phyloP scores from a whole-genome alignment of 495 filamentous ascomycete species.

The Rusavskia elegans region DNA sequence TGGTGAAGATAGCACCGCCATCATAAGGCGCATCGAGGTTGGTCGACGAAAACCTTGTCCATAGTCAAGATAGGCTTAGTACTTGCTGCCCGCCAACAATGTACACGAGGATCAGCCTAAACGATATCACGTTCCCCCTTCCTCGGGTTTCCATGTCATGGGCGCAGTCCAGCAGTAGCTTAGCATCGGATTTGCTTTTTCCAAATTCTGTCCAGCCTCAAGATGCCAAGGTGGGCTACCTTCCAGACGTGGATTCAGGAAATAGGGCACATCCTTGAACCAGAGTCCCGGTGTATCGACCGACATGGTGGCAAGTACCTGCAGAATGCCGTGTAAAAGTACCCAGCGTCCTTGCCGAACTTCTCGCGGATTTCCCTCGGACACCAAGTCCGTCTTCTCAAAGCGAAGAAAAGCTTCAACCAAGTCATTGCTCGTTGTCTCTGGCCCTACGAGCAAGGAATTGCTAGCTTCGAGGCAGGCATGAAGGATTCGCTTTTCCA shows the following conservation, averaged over 20 bases:
- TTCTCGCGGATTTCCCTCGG: constrained; percentile 28
- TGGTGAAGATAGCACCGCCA: too few species aligned
- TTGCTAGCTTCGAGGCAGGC: constrained; percentile 49
- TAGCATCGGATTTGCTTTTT: constrained; percentile 34
- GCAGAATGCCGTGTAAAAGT: constrained; percentile 49
- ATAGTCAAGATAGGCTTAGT: too few species aligned
- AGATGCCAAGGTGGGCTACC: constrained; percentile 35
- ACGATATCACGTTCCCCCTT: too few species aligned
- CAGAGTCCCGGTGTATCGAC: constrained; percentile 42
- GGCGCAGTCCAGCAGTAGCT: constrained; percentile 42
- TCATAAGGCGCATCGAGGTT: too few species aligned
- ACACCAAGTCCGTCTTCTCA: constrained; percentile 34
- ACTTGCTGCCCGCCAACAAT: too few species aligned
- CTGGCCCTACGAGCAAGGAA: constrained; percentile 35
- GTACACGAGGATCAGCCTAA: too few species aligned
- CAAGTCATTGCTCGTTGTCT: constrained; percentile 14
- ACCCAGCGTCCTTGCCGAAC: constrained; percentile 54
- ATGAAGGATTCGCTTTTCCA: constrained; percentile 29
- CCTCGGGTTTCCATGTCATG: constrained; percentile 20
- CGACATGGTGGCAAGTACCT: constrained; percentile 45
- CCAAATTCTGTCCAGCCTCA: not conserved
- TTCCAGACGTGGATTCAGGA: constrained; percentile 37
- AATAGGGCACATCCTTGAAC: constrained; percentile 42
- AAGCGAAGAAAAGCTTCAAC: constrained; percentile 43
- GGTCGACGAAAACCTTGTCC: too few species aligned